Base-by-base conservation (phyloP, 192 early-diverging fungal genomes). In the Backusella tarrabulga region DNA sequence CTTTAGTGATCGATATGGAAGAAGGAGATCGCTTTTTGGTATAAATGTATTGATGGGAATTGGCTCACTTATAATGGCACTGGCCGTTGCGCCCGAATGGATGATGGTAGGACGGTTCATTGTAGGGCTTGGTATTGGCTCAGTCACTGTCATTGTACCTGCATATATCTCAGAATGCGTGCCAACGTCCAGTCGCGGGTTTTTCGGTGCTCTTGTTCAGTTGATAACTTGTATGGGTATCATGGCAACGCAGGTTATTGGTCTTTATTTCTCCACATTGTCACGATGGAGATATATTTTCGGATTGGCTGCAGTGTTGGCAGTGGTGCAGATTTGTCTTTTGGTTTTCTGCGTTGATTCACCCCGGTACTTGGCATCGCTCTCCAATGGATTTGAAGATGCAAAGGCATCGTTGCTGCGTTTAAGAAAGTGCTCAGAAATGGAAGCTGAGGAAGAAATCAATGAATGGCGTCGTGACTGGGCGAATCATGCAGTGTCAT, bases 161-260 rank as follows among this genome's bases (percentile, higher is more conserved):
- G 90, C 91, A 66, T 96, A 95, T 82, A 88, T 96, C 52, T 87
- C 91, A 68, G 96, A 96, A 73, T 84, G 92, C 21, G 87, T 91
- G 5, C 93, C 96, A 2, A 80, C 88, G 50, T 80, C 82, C 11
- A 79, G 87, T n/a, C 85, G 94, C 7, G 96, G 96, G 0, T 82
- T 87, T 38, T 86, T 96, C 38, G 95, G 94, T 46, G 87, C 91
- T n/a, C 86, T 93, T 77, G 95, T 95, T 82, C 96, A 97, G 84
- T 80, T 96, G 67, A 91, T 92, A 41, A 94, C 96, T 70, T 91
- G 96, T 12, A 68, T 89, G 12, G 96, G 96, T 23, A 89, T 97
- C 74, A 85, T 97, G 34, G 74, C 90, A 17, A 89, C 94, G 1
- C 95, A 95, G 74, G 79, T 91, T 12, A 81, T 89, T 6, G 93